Percentiles rank a stretch among this genome's conserved stretches.
Conservation (phyloP, 805 yeast genomes). For the Metschnikowia kofuensis region DNA sequence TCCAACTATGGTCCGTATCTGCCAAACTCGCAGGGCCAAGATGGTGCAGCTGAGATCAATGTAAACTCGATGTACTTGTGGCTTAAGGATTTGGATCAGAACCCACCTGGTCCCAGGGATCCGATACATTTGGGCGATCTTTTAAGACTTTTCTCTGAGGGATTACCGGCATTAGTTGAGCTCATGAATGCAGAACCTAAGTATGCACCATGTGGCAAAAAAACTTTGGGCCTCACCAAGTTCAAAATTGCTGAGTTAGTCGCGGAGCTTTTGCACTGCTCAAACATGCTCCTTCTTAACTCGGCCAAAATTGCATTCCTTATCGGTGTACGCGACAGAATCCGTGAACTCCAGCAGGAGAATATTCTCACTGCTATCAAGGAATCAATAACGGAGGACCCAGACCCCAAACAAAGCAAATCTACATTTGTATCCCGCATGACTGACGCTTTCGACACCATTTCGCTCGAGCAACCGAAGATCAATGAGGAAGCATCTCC, state of each 20-base stretch:
- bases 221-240: conserved; percentile 83
- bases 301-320: conserved; percentile 69
- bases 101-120: conserved; percentile 91
- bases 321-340: conserved; percentile 64
- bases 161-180: conserved; percentile 59
- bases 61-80: conserved; percentile 42
- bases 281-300: conserved; percentile 92
- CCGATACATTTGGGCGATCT: conserved; percentile 89
- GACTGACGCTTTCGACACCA: conserved; percentile 36
- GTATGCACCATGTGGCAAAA: conserved; percentile 16
- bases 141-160: conserved; percentile 71
- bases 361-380: conserved; percentile 44
- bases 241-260: conserved; percentile 88
- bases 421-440: conserved; percentile 23
- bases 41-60: conserved; percentile 37
- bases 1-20: conserved; percentile 79
- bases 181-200: conserved; percentile 47
- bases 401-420: background rate
- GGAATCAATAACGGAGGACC: conserved; percentile 21
- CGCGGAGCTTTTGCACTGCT: conserved; percentile 93
- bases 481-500: background rate
- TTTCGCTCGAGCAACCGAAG: conserved; percentile 35
- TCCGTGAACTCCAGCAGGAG: conserved; percentile 44
- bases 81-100: conserved; percentile 60
- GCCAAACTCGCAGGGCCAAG: conserved; percentile 42